Conservation (phyloP, 257 asterid genomes). For the Solanum okadae region DNA sequence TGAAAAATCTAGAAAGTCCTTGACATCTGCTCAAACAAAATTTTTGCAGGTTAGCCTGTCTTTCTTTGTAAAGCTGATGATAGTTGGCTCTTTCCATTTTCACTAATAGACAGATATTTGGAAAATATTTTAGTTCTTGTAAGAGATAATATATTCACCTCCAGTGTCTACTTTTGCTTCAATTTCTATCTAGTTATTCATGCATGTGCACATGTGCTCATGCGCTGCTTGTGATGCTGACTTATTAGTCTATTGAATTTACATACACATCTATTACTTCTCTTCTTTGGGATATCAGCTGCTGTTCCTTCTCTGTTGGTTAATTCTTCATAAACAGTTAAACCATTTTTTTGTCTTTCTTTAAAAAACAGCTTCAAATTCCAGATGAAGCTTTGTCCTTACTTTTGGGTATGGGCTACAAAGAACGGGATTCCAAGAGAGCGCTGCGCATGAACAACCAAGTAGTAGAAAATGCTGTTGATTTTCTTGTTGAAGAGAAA, state of each 20-base stretch:
- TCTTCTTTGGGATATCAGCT: background rate
- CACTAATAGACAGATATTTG: background rate
- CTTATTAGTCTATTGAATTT: background rate
- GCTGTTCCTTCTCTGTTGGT: background rate
- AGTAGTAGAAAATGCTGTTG: slow-evolving; percentile 66
- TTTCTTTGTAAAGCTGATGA: background rate
- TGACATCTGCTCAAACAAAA: slow-evolving; percentile 69
- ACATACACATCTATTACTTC: background rate
- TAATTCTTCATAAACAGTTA: background rate
- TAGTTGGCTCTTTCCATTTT: background rate
- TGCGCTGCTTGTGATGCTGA: background rate
- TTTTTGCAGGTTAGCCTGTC: slow-evolving; percentile 41
- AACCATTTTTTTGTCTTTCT: background rate
- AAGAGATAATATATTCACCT: background rate
- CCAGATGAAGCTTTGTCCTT: slow-evolving; percentile 71
- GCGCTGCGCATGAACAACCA: slow-evolving; percentile 89
- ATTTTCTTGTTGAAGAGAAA: slow-evolving; percentile 74
- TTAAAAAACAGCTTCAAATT: slow-evolving; percentile 64
- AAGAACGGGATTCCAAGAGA: slow-evolving; percentile 66
- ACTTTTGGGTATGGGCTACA: slow-evolving; percentile 78
- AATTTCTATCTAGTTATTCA: background rate
- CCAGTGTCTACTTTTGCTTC: background rate
- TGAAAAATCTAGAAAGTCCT: slow-evolving; percentile 47
- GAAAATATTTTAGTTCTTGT: background rate
- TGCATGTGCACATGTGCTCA: background rate